phyloP scores from a whole-genome alignment of 2,329 filamentous ascomycete species.

The Botrytis fragariae region DNA sequence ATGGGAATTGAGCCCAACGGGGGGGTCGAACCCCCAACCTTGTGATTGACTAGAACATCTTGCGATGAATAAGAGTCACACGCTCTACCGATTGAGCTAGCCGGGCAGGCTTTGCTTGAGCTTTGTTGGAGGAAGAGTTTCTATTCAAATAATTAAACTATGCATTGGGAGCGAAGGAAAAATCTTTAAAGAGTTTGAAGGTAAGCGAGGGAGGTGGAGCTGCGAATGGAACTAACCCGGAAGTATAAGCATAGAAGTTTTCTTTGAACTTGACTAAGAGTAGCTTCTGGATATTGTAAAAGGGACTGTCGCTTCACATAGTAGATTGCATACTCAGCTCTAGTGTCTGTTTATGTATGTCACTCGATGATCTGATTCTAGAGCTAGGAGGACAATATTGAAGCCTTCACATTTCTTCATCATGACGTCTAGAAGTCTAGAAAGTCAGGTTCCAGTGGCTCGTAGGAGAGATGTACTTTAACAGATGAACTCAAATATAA shows the following conservation, averaged over 20 bases:
- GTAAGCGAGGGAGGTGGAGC: conserved; percentile 1
- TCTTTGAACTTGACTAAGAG: not conserved
- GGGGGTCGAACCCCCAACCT: conserved; percentile 7
- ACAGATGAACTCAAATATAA: not conserved
- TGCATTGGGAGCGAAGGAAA: not conserved
- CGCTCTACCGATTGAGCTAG: conserved; percentile 39
- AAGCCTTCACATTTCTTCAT: not conserved
- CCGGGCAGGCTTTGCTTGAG: conserved; percentile 22
- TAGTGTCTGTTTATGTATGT: not conserved
- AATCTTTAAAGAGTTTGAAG: not conserved
- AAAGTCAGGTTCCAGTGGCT: not conserved
- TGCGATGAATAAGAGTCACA: conserved; percentile 33
- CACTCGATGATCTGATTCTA: not conserved
- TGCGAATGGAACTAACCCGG: not conserved
- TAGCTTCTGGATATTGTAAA: not conserved
- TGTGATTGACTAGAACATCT: conserved; percentile 2
- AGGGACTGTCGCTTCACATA: not conserved
- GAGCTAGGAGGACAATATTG: not conserved
- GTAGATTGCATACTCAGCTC: not conserved
- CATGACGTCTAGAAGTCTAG: not conserved
- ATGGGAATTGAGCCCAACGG: conserved; percentile 11
- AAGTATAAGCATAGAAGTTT: not conserved
- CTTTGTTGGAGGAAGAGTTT: rapidly evolving
- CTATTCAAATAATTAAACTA: not conserved
- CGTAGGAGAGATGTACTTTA: not conserved